A percentile compares a stretch with the other conserved stretches of the same genome.
Evolutionary conservation across 2,329 filamentous ascomycete species (phyloP).

Genomic region (Berkeleyomyces basicola): DNA sequence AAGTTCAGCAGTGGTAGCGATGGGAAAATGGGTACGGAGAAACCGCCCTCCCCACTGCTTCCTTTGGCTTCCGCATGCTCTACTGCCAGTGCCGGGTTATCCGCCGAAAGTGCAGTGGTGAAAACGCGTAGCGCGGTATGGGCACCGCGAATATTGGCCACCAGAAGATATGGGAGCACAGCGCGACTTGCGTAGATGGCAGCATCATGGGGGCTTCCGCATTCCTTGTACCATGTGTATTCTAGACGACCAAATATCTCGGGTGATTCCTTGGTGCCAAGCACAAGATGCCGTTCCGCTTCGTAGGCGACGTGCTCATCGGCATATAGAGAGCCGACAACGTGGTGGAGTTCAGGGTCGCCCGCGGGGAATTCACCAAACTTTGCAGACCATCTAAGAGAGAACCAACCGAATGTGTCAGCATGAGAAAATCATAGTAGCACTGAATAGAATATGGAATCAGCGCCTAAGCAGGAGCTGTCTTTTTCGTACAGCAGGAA

Average conservation of each 20-base stretch:
- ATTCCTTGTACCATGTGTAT: constrained; percentile 84
- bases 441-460: neutral
- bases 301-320: constrained; percentile 87
- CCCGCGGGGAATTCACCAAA: constrained; percentile 77
- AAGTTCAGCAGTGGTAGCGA: constrained; percentile 92
- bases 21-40: constrained; percentile 70
- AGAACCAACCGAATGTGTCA: constrained; percentile 5
- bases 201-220: constrained; percentile 65
- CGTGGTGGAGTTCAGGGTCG: constrained; percentile 88
- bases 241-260: constrained; percentile 68
- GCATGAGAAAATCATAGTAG: neutral
- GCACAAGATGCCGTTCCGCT: constrained; percentile 73
- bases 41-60: constrained; percentile 26
- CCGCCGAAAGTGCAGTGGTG: constrained; percentile 24
- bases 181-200: constrained; percentile 73
- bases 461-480: neutral
- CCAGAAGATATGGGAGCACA: constrained; percentile 76
- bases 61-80: constrained; percentile 57
- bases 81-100: constrained; percentile 41
- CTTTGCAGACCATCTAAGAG: constrained; percentile 59
- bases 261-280: constrained; percentile 80
- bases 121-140: constrained; percentile 61
- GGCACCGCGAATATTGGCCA: constrained; percentile 79
- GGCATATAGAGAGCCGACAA: constrained; percentile 74
- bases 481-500: neutral